Conservation (phyloP, 2,329 filamentous ascomycete species). For the Trichoderma semiorbis region DNA sequence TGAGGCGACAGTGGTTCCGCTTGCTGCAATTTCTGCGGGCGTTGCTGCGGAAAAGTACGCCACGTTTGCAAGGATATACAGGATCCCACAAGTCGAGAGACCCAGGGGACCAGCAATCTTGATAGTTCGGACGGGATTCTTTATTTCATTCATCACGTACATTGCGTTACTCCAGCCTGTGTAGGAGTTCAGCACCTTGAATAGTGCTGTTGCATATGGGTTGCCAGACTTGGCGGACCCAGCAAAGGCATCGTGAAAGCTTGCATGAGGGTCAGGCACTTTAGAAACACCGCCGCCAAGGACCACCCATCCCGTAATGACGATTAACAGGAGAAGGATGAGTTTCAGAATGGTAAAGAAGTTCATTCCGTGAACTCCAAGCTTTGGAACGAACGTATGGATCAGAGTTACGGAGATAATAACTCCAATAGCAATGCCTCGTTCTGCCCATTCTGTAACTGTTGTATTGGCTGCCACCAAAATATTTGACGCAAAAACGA, state of each 20-base stretch:
- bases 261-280: constrained; percentile 20
- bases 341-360: constrained; percentile 22
- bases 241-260: constrained; percentile 21
- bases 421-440: constrained; percentile 20
- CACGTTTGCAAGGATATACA: constrained; percentile 22
- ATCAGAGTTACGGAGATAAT: constrained; percentile 18
- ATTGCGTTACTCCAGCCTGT: constrained; percentile 21
- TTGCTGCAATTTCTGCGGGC: constrained; percentile 18
- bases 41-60: constrained; percentile 22
- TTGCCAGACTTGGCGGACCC: constrained; percentile 19
- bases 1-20: constrained; percentile 21
- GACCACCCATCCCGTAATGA: constrained; percentile 22
- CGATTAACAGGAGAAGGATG: constrained; percentile 19
- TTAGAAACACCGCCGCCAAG: constrained; percentile 20
- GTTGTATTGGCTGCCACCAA: constrained; percentile 17
- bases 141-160: constrained; percentile 23
- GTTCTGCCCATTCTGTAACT: constrained; percentile 21
- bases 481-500: constrained; percentile 21
- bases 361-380: constrained; percentile 22
- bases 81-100: constrained; percentile 20
- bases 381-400: constrained; percentile 19
- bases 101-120: constrained; percentile 21
- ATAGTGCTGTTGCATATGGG: constrained; percentile 20
- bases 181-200: constrained; percentile 22
- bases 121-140: constrained; percentile 21